Evolutionary conservation across 148 eudicot genomes (phyloP).

Genomic region (Chenopodium album): DNA sequence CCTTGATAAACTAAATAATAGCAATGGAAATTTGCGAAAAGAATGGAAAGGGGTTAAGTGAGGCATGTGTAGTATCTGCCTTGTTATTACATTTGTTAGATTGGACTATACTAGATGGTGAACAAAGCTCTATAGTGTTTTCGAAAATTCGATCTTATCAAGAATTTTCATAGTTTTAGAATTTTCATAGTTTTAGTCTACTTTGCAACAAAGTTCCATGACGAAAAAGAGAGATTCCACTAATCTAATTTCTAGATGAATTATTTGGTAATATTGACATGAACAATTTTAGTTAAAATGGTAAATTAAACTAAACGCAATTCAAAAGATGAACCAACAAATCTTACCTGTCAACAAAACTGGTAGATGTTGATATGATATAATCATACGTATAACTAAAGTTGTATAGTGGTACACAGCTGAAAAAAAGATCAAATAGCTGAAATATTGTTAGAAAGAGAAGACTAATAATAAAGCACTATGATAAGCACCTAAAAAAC

Average conservation of each 20-base stretch:
- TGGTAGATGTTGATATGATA: conserved; percentile 81
- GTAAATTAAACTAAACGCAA: not conserved
- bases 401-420: conserved; percentile 86
- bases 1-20: too few species aligned
- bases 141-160: too few species aligned
- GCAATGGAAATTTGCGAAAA: too few species aligned
- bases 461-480: not conserved
- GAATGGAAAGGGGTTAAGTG: too few species aligned
- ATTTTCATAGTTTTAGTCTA: not conserved
- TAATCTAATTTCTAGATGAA: not conserved
- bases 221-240: not conserved
- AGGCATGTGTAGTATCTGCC: too few species aligned
- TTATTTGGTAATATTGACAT: not conserved
- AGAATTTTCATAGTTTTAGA: too few species aligned
- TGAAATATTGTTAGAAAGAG: conserved; percentile 31
- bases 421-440: conserved; percentile 40
- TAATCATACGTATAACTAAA: conserved; percentile 93
- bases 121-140: too few species aligned
- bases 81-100: too few species aligned
- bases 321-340: not conserved
- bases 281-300: not conserved
- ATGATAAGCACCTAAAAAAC: not conserved
- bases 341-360: conserved; percentile 89
- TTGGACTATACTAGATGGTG: too few species aligned
- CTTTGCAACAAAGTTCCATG: conserved; percentile 1